Percentiles rank a stretch among this genome's conserved stretches.
These are phyloP conservation scores for Chlorella variabilis DNA, from an alignment of 163 green algal genomes.

Conservation along the genomic window DNA sequence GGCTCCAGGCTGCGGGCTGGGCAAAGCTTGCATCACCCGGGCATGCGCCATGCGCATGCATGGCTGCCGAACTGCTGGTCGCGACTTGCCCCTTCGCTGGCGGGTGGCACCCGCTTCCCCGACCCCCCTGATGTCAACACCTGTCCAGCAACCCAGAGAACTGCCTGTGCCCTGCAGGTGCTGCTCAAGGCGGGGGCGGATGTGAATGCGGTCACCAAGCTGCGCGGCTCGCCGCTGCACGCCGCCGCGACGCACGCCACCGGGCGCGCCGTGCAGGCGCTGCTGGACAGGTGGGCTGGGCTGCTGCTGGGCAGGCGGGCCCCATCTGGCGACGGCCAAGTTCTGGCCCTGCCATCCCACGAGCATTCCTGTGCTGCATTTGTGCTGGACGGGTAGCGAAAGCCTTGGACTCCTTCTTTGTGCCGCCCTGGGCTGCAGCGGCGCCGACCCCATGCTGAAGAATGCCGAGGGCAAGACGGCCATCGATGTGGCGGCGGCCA, in stretches of 20 bases:
- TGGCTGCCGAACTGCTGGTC: too few species aligned
- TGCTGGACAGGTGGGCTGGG: slow-evolving; percentile 14
- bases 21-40: too few species aligned
- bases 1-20: too few species aligned
- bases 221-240: slow-evolving; percentile 18
- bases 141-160: too few species aligned
- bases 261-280: background rate
- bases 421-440: background rate
- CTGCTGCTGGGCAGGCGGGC: too few species aligned
- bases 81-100: too few species aligned
- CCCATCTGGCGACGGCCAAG: too few species aligned
- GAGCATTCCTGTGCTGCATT: background rate
- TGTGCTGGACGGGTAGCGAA: too few species aligned
- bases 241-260: background rate
- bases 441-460: slow-evolving; percentile 21
- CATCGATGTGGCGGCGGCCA: slow-evolving; percentile 1
- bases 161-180: background rate
- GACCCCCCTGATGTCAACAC: too few species aligned
- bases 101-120: too few species aligned
- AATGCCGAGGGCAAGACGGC: slow-evolving; percentile 20
- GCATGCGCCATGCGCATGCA: too few species aligned
- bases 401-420: background rate
- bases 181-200: background rate
- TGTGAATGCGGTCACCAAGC: slow-evolving; percentile 26
- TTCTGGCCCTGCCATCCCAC: too few species aligned